Evolutionary conservation across 345 rosid genomes (phyloP), one percentile per base, ranked within the genome.

Genomic region (Hypericum perforatum): DNA sequence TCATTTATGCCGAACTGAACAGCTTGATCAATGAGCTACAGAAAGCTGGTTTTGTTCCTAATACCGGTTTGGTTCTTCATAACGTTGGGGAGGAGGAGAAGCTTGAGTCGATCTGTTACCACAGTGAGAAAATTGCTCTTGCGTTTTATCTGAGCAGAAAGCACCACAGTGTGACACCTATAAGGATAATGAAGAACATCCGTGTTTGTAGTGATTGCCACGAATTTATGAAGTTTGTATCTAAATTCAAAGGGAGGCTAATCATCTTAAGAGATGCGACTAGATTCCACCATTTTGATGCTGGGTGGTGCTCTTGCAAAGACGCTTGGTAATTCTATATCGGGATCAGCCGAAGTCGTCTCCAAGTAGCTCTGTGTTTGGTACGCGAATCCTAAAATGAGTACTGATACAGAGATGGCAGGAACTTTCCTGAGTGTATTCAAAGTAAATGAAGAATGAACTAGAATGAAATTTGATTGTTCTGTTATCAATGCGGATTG

Each of bases 131-230:
- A 58, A 78, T 78, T 56, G 84, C 88, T 54, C 72, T 78, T 49
- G 84, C 78, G 52, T 82, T 63, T 64, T 61, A 73, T 29, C 68
- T 82, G 75, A 69, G 70, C 0, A 82, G 66, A 66, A 74, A 57
- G 56, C 70, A 63, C 49, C 16, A 53, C 14, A 65, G 66, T 46
- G 65, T 45, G 38, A 53, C 63, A 63, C 78, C 84, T 37, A 70
- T 78, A 53, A 63, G 78, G 66, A 82, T 82, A 53, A 54, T 82
- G 56, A 82, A 82, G 69, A 82, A 82, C 59, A 78, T 78, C 56
- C 78, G 88, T 8, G 82, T 74, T 56, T 78, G 88, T 41, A 67
- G 65, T 0, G 84, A 82, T 58, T 82, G 88, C 63, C 88, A 82
- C 54, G 11, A 29, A 8, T 82, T 82, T 62, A 82, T 82, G 84